Percentiles rank a stretch among this genome's conserved stretches.
Conservation (phyloP, 2,329 filamentous ascomycete genomes). For the Botrytis tulipae region DNA sequence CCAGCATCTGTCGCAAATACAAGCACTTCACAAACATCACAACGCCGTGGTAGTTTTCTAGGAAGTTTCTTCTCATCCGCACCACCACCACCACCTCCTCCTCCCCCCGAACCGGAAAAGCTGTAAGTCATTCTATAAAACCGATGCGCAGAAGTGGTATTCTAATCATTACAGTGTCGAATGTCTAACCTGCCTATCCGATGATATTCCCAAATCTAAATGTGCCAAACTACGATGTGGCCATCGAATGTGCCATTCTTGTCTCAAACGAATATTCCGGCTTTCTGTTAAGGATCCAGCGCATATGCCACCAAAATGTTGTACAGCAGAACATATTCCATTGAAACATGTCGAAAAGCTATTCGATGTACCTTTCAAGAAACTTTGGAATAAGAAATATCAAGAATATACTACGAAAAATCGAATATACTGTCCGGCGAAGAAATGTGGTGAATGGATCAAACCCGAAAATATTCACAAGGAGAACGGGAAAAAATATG, state of each 20-base stretch:
- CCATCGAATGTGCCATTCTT: conserved; percentile 77
- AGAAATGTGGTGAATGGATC: conserved; percentile 77
- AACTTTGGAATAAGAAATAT: conserved; percentile 76
- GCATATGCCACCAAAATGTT: conserved; percentile 85
- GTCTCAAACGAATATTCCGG: conserved; percentile 71
- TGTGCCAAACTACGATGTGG: conserved; percentile 72
- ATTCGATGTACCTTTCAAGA: conserved; percentile 73
- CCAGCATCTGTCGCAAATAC: conserved; percentile 26
- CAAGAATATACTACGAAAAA: conserved; percentile 72
- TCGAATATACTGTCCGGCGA: conserved; percentile 73
- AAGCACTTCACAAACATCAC: conserved; percentile 15
- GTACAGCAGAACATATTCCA: conserved; percentile 69
- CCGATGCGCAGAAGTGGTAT: not conserved
- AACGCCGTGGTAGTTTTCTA: conserved; percentile 28
- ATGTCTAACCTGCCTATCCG: conserved; percentile 69
- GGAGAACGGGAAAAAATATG: conserved; percentile 61
- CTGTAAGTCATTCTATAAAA: conserved; percentile 27
- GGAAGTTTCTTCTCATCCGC: conserved; percentile 31
- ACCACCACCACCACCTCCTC: conserved; percentile 15
- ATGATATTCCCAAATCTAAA: conserved; percentile 61
- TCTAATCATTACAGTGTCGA: conserved; percentile 52
- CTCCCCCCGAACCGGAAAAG: conserved; percentile 31
- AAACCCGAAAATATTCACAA: conserved; percentile 66
- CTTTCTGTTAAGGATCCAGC: conserved; percentile 73
- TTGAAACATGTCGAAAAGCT: conserved; percentile 73